Evolutionary conservation across 306 rosid genomes (phyloP).

Genomic region (Chamaecrista fasciculata): DNA sequence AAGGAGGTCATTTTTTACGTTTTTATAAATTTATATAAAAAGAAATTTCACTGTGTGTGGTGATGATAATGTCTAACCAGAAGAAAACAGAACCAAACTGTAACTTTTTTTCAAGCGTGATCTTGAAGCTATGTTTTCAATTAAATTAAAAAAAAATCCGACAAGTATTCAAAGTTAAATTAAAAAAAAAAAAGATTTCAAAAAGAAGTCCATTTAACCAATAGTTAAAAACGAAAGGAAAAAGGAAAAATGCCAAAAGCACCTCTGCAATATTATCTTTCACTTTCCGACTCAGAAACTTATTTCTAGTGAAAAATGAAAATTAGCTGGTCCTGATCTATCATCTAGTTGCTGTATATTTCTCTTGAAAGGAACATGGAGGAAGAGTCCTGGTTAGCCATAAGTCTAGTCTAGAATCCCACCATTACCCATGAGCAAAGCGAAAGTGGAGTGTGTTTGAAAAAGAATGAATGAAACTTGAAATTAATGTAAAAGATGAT

Average conservation of each 20-base stretch:
- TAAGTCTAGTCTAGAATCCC: not conserved
- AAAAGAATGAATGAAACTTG: not conserved
- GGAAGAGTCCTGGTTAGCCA: not conserved
- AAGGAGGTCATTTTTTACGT: not conserved
- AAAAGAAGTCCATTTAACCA: not conserved
- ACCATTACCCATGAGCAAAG: constrained; percentile 13
- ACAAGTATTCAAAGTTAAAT: constrained; percentile 50
- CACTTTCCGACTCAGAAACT: constrained; percentile 40
- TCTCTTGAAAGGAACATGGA: not conserved
- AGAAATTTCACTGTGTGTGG: not conserved
- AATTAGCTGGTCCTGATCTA: not conserved
- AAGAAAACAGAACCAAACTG: constrained; percentile 23
- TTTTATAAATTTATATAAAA: not conserved
- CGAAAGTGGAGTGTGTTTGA: not conserved
- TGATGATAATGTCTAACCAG: constrained; percentile 27
- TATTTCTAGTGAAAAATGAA: constrained; percentile 10
- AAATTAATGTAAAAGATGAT: not conserved
- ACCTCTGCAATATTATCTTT: constrained; percentile 19
- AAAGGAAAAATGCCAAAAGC: constrained; percentile 31
- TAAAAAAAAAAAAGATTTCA: not conserved
- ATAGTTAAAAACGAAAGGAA: constrained; percentile 3
- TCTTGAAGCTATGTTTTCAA: constrained; percentile 47
- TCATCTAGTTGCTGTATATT: not conserved
- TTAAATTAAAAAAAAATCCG: constrained; percentile 26
- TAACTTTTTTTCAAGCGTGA: constrained; percentile 51